Conservation (phyloP, 1,284 basidiomycete genomes). For the Dichomitus squalens region DNA sequence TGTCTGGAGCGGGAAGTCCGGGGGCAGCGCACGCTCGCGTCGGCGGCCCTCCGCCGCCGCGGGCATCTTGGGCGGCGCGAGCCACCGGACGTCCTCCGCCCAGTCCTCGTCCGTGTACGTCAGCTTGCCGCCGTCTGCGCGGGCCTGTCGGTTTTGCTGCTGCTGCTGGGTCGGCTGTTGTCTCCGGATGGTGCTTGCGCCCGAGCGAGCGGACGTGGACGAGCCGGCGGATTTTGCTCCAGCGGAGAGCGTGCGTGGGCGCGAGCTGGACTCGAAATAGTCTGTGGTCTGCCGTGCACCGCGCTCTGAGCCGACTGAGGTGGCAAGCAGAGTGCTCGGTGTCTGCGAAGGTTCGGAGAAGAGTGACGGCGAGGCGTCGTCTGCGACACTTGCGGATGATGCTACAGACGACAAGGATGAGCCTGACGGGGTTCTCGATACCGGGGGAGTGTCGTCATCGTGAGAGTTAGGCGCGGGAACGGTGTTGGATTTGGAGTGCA, state of each 20-base stretch:
- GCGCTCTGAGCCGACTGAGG: conserved; percentile 28
- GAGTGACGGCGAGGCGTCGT: conserved; percentile 20
- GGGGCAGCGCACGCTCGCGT: conserved; percentile 21
- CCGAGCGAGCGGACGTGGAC: conserved; percentile 17
- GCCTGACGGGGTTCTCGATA: conserved; percentile 29
- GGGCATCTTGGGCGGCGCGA: conserved; percentile 43
- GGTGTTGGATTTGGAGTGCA: conserved; percentile 20
- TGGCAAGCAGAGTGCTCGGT: conserved; percentile 31
- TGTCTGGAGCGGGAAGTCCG: conserved; percentile 26
- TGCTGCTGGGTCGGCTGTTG: conserved; percentile 8
- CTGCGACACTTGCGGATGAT: conserved; percentile 41
- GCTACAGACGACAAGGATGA: conserved; percentile 38
- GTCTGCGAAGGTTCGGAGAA: conserved; percentile 35
- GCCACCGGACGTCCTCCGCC: conserved; percentile 67
- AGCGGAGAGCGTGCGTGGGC: conserved; percentile 13
- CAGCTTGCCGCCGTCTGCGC: conserved; percentile 25
- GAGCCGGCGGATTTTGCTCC: conserved; percentile 21
- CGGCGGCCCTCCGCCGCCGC: conserved; percentile 24
- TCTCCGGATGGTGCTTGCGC: conserved; percentile 27
- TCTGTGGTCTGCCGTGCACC: conserved; percentile 11
- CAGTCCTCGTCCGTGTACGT: conserved; percentile 56
- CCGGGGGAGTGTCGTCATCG: conserved; percentile 19
- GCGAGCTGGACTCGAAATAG: conserved; percentile 26
- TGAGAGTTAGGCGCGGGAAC: conserved; percentile 10
- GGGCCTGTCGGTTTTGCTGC: conserved; percentile 20